Evolutionary conservation across 306 rosid genomes (phyloP).

Genomic region (Gleditsia sinensis): DNA sequence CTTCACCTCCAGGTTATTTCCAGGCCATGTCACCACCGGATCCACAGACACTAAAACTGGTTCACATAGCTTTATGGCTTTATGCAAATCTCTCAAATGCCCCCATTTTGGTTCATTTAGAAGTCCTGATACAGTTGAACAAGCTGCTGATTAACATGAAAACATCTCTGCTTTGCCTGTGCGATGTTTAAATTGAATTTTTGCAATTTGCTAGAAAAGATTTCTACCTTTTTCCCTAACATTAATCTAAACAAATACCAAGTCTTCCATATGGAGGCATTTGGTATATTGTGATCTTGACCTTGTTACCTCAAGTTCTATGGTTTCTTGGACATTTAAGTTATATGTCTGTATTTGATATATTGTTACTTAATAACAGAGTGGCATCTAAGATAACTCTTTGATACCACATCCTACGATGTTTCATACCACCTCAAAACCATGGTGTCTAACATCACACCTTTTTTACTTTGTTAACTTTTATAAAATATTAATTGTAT

Average conservation of each 20-base stretch:
- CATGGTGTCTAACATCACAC: no score
- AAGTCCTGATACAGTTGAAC: constrained; percentile 59
- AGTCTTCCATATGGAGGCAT: no score
- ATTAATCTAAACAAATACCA: background rate
- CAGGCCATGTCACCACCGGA: constrained; percentile 66
- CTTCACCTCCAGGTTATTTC: constrained; percentile 72
- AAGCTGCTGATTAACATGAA: constrained; percentile 18
- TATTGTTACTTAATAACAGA: no score
- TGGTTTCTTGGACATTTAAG: no score
- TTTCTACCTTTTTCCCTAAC: background rate
- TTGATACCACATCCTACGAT: no score
- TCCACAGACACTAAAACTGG: constrained; percentile 69
- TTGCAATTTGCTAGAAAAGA: constrained; percentile 1
- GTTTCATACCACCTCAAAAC: no score
- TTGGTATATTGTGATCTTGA: no score
- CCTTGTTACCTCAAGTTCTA: no score
- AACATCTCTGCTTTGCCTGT: background rate
- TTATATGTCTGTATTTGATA: no score
- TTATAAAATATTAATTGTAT: no score
- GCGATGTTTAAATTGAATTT: background rate
- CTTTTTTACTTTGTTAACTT: no score
- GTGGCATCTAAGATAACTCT: no score
- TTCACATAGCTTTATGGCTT: constrained; percentile 78
- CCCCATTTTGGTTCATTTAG: constrained; percentile 87
- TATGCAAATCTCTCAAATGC: constrained; percentile 86